Percentiles rank a stretch among this genome's conserved stretches.
phyloP scores from a whole-genome alignment of 2,329 filamentous ascomycete genomes.

The Ascochyta pisi region DNA sequence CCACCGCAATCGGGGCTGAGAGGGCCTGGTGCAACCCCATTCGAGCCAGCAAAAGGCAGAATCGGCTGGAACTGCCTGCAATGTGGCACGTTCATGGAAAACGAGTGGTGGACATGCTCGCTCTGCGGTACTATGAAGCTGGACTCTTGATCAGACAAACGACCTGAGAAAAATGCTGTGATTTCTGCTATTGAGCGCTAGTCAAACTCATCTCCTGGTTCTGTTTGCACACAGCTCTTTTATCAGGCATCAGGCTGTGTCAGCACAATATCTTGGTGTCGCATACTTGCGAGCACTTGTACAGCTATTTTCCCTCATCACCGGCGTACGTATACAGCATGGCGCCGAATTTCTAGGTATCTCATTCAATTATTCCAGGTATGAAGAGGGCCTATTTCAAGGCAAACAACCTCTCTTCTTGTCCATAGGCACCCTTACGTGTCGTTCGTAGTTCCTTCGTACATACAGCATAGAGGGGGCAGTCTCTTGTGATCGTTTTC shows the following conservation, averaged over 20 bases:
- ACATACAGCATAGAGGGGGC: not conserved
- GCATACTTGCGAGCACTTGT: not conserved
- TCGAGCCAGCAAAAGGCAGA: conserved; percentile 54
- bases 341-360: not conserved
- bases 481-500: not conserved
- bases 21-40: conserved; percentile 45
- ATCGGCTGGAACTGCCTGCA: conserved; percentile 65
- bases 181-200: not conserved
- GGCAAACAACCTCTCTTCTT: too few relatives aligned
- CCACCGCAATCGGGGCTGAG: conserved; percentile 39
- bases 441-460: not conserved
- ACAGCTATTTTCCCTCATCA: not conserved
- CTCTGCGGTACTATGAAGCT: conserved; percentile 66
- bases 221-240: not conserved
- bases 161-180: too few relatives aligned
- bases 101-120: conserved; percentile 69
- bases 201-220: not conserved
- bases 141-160: conserved; percentile 28
- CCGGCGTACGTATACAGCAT: not conserved
- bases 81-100: conserved; percentile 69
- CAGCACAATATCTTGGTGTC: not conserved
- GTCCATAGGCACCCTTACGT: too few relatives aligned
- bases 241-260: not conserved
- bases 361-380: not conserved
- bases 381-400: not conserved